Evolutionary conservation across 1,284 basidiomycete species (phyloP).

Genomic region (Pulveroboletus sp.): DNA sequence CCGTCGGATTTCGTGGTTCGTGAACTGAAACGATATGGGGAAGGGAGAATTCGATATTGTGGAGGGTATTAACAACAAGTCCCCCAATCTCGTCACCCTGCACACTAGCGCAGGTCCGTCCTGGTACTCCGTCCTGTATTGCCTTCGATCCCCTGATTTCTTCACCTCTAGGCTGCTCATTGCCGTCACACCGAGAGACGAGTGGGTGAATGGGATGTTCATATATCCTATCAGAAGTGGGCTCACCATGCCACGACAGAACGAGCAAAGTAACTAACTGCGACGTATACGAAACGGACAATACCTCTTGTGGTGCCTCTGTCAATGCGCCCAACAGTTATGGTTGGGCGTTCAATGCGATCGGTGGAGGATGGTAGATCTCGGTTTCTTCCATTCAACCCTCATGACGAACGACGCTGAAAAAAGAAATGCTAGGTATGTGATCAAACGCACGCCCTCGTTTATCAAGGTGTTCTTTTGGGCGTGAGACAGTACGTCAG

Average conservation of each 20-base stretch:
- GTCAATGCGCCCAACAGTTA: constrained; percentile 45
- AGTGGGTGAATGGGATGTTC: constrained; percentile 43
- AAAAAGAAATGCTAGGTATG: constrained; percentile 21
- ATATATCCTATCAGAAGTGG: neutral
- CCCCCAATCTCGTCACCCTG: constrained; percentile 55
- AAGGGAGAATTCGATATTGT: constrained; percentile 63
- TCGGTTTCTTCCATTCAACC: neutral
- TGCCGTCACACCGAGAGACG: constrained; percentile 48
- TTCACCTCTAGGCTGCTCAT: constrained; percentile 47
- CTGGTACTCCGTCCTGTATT: neutral
- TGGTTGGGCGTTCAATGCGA: constrained; percentile 58
- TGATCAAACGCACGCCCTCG: constrained; percentile 23
- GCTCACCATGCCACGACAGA: constrained; percentile 26
- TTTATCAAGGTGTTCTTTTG: constrained; percentile 27
- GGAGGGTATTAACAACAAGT: constrained; percentile 61
- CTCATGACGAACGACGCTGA: neutral
- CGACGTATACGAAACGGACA: constrained; percentile 49
- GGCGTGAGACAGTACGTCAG: constrained; percentile 9
- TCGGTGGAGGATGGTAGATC: constrained; percentile 55
- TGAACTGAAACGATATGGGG: neutral
- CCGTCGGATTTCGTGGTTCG: neutral
- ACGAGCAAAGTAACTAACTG: constrained; percentile 48
- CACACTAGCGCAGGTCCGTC: constrained; percentile 47
- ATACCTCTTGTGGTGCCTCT: constrained; percentile 65
- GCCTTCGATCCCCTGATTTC: constrained; percentile 2